These are phyloP conservation scores for Scedosporium minutisporum DNA, from an alignment of 2,329 filamentous ascomycete genomes.

Conservation along the genomic window DNA sequence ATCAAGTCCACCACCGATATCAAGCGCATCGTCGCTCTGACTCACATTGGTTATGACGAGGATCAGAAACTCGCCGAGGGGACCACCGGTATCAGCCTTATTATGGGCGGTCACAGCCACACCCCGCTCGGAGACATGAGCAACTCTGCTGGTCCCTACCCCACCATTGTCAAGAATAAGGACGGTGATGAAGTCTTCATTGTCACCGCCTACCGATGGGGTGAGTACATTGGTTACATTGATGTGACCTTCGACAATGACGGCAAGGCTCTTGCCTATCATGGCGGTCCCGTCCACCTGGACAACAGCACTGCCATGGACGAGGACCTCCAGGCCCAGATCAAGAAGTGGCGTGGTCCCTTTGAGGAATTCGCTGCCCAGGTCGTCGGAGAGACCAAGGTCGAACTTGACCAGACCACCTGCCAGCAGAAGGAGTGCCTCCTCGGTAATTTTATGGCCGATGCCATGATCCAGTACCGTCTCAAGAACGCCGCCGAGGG, in stretches of 20 bases:
- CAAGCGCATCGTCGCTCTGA: slow-evolving; percentile 55
- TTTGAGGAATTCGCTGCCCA: slow-evolving; percentile 51
- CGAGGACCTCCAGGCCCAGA: slow-evolving; percentile 43
- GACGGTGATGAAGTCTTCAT: slow-evolving; percentile 59
- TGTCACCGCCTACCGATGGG: slow-evolving; percentile 59
- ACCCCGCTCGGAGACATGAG: slow-evolving; percentile 51
- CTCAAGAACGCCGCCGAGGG: slow-evolving; percentile 33
- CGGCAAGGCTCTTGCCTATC: slow-evolving; percentile 53
- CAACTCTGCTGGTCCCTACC: slow-evolving; percentile 50
- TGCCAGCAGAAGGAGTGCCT: slow-evolving; percentile 51
- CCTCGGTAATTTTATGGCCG: slow-evolving; percentile 44
- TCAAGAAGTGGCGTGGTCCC: slow-evolving; percentile 47
- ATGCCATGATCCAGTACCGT: slow-evolving; percentile 54
- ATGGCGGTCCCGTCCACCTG: slow-evolving; percentile 54
- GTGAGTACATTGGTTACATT: slow-evolving; percentile 59
- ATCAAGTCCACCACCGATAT: slow-evolving; percentile 53
- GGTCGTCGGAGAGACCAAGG: slow-evolving; percentile 43
- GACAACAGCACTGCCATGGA: slow-evolving; percentile 53
- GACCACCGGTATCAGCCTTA: slow-evolving; percentile 56
- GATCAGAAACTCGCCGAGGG: slow-evolving; percentile 50
- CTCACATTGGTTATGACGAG: slow-evolving; percentile 57
- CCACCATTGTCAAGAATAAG: slow-evolving; percentile 50
- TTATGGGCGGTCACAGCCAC: slow-evolving; percentile 54
- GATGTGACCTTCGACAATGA: slow-evolving; percentile 52
- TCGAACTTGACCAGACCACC: slow-evolving; percentile 47